These are phyloP conservation scores for Hyaloscypha variabilis DNA, from an alignment of 495 filamentous ascomycete species.

Conservation along the genomic window DNA sequence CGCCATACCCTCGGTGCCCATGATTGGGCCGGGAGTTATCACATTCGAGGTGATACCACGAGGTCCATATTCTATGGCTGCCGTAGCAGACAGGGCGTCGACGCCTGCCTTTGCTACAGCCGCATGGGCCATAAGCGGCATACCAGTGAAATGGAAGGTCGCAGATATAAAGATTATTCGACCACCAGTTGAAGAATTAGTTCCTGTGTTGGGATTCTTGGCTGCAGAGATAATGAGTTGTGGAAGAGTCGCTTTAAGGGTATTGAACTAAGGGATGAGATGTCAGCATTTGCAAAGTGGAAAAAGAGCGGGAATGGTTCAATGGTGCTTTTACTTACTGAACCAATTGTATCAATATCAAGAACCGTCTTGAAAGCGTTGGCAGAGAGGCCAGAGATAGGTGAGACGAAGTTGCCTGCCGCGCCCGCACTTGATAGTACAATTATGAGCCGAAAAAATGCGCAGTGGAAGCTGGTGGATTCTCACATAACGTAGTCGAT, in stretches of 20 bases:
- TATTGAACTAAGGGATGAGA: slow-evolving; percentile 62
- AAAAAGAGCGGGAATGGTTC: neutral
- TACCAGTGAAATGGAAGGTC: slow-evolving; percentile 84
- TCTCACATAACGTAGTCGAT: slow-evolving; percentile 91
- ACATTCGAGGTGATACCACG: slow-evolving; percentile 88
- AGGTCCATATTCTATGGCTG: slow-evolving; percentile 87
- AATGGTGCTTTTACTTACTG: slow-evolving; percentile 28
- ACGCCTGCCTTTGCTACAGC: slow-evolving; percentile 89
- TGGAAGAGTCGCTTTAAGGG: slow-evolving; percentile 85
- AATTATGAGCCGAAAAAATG: slow-evolving; percentile 3
- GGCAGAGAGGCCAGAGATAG: slow-evolving; percentile 74
- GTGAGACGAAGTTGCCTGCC: slow-evolving; percentile 93
- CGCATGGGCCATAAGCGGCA: slow-evolving; percentile 84
- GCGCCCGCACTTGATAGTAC: slow-evolving; percentile 75
- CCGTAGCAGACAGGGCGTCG: slow-evolving; percentile 74
- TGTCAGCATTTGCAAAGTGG: neutral
- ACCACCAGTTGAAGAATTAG: slow-evolving; percentile 64
- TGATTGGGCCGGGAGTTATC: slow-evolving; percentile 79
- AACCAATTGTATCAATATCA: slow-evolving; percentile 93
- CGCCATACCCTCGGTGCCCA: slow-evolving; percentile 62
- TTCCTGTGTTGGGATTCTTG: slow-evolving; percentile 53
- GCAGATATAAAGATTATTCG: slow-evolving; percentile 88
- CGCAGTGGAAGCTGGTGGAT: neutral
- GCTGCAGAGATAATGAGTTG: slow-evolving; percentile 74
- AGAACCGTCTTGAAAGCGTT: slow-evolving; percentile 97